A percentile compares a stretch with the other conserved stretches of the same genome.
phyloP scores from a whole-genome alignment of 139 green algal genomes.

The Nannochloris sp. region DNA sequence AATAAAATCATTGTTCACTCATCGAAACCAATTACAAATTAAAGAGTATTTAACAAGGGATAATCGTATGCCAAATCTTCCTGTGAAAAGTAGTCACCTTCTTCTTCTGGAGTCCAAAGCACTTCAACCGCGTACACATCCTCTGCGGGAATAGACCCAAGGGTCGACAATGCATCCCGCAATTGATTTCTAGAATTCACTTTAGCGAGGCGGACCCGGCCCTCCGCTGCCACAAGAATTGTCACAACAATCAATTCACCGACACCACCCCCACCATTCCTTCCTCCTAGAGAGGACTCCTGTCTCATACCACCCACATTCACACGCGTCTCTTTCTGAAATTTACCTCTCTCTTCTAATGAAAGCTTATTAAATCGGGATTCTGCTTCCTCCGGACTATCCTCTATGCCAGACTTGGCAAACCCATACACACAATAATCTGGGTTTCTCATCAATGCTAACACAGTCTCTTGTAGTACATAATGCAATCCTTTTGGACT shows the following conservation, averaged over 20 bases:
- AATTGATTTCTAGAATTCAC: slow-evolving; percentile 44
- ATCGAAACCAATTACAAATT: not conserved
- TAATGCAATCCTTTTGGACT: slow-evolving; percentile 68
- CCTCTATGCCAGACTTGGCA: slow-evolving; percentile 9
- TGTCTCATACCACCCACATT: slow-evolving; percentile 69
- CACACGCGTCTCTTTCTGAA: slow-evolving; percentile 84
- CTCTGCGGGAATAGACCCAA: slow-evolving; percentile 50
- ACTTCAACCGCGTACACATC: slow-evolving; percentile 86
- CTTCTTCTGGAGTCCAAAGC: slow-evolving; percentile 92
- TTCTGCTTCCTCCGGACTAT: slow-evolving; percentile 49
- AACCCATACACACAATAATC: slow-evolving; percentile 77
- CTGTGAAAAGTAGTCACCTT: slow-evolving; percentile 66
- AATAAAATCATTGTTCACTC: too few relatives aligned
- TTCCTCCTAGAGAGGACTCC: slow-evolving; percentile 4
- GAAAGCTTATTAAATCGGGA: slow-evolving; percentile 58
- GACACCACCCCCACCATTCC: not conserved
- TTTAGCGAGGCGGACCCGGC: slow-evolving; percentile 59
- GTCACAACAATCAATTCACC: slow-evolving; percentile 83
- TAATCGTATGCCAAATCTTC: slow-evolving; percentile 73
- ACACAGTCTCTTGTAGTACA: slow-evolving; percentile 77
- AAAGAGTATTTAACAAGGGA: slow-evolving; percentile 14
- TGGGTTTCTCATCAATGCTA: slow-evolving; percentile 83
- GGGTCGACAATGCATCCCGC: slow-evolving; percentile 46
- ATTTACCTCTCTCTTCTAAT: slow-evolving; percentile 75
- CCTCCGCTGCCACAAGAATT: slow-evolving; percentile 68